Evolutionary conservation across 331 rosid genomes (phyloP), one percentile per base, ranked within the genome.

Genomic region (Malus hybrid): DNA sequence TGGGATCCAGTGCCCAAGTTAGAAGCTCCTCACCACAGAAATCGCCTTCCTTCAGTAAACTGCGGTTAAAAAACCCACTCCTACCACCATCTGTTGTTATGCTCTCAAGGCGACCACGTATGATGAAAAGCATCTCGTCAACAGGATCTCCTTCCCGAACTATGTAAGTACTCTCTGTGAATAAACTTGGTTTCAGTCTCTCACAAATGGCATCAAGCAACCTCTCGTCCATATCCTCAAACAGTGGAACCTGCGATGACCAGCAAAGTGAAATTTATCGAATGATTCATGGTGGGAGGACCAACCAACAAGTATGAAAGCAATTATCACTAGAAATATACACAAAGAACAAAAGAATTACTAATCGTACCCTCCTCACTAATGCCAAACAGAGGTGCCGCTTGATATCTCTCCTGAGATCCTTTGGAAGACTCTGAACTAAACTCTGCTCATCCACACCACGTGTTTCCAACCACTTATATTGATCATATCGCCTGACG

Each of bases 11-110:
- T 32, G 98, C 98, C 98, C 98, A 93, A 64, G 98, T 93, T 70
- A 93, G 85, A 80, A 93, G 97, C 85, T 93, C 98, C 90, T 93
- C 98, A 5, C 98, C 98, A 79, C 98, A 93, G 85, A 93, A 93
- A 82, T 91, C 98, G 3, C 94, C 91, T 84, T 91, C 96, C 67
- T 90, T 85, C 24, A 91, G 87, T 69, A 90, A 76, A 77, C 95
- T 64, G 44, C 95, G 95, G 87, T 93, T 93, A 82, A 93, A 93
- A 77, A 93, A 93, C 22, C 98, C 98, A 74, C 96, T 91, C 65
- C 98, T 83, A 70, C 98, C 98, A 36, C 98, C 98, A 79, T 93
- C 97, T 16, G 98, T 93, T 60, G 98, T 93, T 75, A 88, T 88
- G 83, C 98, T 93, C 87, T 93, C 98, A 18, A 93, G 98, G 70